Base-by-base conservation (phyloP, 2,329 filamentous ascomycete genomes). In the Pseudocercospora fuligena region DNA sequence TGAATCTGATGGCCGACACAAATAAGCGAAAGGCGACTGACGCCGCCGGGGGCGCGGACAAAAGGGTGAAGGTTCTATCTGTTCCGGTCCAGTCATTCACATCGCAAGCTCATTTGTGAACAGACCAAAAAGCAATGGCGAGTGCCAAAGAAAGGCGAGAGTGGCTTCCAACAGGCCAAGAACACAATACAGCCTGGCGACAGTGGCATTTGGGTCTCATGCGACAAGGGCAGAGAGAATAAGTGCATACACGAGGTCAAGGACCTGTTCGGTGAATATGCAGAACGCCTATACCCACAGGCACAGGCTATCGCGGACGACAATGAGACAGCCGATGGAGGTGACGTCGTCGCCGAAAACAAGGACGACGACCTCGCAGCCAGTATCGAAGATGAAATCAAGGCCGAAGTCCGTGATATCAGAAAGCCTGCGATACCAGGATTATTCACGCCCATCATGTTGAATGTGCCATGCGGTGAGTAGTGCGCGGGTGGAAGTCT, bases 121-220 rank as follows among this genome's bases (percentile, higher is more conserved):
- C 60, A 82, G 80, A 78, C 76, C 16, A 82, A 80, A 73, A 82
- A 80, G 74, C 77, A 80, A 72, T 83, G 82, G 82, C 77, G 76
- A 21, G 76, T 78, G 66, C 80, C 80, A 46, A 76, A 76, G 49
- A 72, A 66, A 62, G 78, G 73, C 69, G 73, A 77, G 16, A 62
- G 70, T 49, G 69, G 71, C 56, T 65, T 51, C 12, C 74, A 70
- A 29, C 71, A 73, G 36, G 74, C 63, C 9, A 66, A 67, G 19
- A 66, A 79, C 58, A 64, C 65, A 36, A 84, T 93, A 57, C 87
- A 91, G 72, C 82, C 89, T 5, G 90, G 91, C 5, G 90, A 93
- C 73, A 82, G 85, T 61, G 92, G 92, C 5, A 88, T 94, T 66
- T 94, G 91, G 90, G 89, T 90, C 29, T 93, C 91, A 0, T 94